Conservation (phyloP, 306 rosid species). For the Malus orientalis region DNA sequence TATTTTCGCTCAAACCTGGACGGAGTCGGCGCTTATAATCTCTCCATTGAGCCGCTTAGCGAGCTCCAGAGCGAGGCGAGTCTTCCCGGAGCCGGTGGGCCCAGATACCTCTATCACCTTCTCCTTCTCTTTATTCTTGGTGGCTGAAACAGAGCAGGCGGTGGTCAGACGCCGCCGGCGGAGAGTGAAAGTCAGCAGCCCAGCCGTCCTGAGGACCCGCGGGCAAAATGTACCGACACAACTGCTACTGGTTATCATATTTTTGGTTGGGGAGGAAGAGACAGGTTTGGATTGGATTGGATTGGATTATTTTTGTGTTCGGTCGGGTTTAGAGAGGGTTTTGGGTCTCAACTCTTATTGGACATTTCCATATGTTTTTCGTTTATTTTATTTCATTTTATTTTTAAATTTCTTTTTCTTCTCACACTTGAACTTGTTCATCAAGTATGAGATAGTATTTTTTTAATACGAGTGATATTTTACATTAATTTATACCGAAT, state of each 20-base stretch:
- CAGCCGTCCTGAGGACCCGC: slow-evolving; percentile 21
- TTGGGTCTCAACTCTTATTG: background rate
- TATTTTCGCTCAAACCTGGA: slow-evolving; percentile 42
- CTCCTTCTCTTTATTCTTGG: slow-evolving; percentile 37
- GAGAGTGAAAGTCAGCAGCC: slow-evolving; percentile 11
- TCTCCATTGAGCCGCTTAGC: slow-evolving; percentile 86
- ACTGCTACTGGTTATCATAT: slow-evolving; percentile 37
- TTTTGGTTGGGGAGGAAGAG: background rate
- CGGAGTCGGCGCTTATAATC: slow-evolving; percentile 90
- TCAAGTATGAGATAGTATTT: background rate
- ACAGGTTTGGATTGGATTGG: background rate
- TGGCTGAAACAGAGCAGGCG: slow-evolving; percentile 24
- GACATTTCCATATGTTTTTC: background rate
- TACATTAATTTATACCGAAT: too few species aligned
- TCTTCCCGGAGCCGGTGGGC: slow-evolving; percentile 89
- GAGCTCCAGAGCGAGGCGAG: slow-evolving; percentile 74
- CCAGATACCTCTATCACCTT: slow-evolving; percentile 81
- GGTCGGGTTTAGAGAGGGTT: background rate
- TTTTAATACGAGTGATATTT: too few species aligned
- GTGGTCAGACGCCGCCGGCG: slow-evolving; percentile 35
- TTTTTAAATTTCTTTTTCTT: too few species aligned
- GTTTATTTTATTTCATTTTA: background rate
- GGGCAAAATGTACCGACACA: slow-evolving; percentile 35
- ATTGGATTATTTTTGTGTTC: background rate
- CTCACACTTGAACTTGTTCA: background rate